phyloP scores from a whole-genome alignment of 371 early-diverging fungal species.

The Saksenaea oblongispora region DNA sequence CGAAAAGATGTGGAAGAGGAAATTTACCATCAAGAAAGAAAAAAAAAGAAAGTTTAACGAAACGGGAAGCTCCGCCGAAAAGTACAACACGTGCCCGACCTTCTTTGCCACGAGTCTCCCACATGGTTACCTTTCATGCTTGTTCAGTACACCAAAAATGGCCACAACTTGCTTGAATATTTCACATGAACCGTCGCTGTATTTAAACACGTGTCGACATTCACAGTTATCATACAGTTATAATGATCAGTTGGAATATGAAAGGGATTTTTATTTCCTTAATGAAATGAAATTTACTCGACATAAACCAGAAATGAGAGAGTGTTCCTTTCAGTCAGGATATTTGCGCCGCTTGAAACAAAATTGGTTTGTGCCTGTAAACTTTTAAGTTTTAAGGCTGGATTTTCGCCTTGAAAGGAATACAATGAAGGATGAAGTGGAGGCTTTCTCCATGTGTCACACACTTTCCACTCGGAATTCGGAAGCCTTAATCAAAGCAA shows the following conservation, averaged over 20 bases:
- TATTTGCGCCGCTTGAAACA: too few species aligned
- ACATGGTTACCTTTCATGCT: background rate
- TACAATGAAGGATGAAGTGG: background rate
- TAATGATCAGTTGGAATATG: too few species aligned
- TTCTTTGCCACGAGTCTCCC: conserved; percentile 6
- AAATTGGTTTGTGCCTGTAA: too few species aligned
- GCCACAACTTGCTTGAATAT: background rate
- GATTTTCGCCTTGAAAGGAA: background rate
- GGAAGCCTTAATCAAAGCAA: too few species aligned
- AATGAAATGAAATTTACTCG: too few species aligned
- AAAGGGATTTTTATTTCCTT: too few species aligned
- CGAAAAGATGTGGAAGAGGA: background rate
- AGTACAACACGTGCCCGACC: background rate
- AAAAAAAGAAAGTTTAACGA: conserved; percentile 1
- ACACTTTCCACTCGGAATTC: too few species aligned
- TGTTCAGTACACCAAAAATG: background rate
- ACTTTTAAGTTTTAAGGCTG: too few species aligned
- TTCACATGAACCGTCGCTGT: background rate
- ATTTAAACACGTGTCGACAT: background rate
- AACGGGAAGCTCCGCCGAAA: background rate
- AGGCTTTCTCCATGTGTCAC: too few species aligned
- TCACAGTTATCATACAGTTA: too few species aligned
- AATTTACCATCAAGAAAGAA: background rate
- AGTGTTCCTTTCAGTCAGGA: too few species aligned
- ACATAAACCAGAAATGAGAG: too few species aligned